Evolutionary conservation across 1,284 basidiomycete genomes (phyloP).

Genomic region (Puccinia brachypodii): DNA sequence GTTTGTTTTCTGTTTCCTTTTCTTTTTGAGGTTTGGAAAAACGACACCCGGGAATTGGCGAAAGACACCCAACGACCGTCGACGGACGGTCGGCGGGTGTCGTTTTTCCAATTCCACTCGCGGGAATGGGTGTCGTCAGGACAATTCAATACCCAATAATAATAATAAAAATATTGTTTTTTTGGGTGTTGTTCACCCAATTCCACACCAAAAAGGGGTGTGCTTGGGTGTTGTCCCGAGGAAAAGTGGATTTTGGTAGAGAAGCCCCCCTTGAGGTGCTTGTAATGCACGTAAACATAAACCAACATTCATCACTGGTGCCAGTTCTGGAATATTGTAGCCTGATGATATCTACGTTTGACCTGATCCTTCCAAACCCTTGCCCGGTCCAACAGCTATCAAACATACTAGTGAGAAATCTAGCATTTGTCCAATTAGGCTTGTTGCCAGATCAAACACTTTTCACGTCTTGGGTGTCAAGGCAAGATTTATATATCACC

Average conservation of each 20-base stretch:
- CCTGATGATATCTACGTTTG: conserved; percentile 50
- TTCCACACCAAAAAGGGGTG: no score
- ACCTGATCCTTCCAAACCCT: neutral
- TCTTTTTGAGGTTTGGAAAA: no score
- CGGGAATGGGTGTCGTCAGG: no score
- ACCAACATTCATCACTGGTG: conserved; percentile 52
- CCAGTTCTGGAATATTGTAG: conserved; percentile 51
- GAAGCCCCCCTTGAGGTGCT: conserved; percentile 53
- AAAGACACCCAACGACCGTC: no score
- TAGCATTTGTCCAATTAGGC: conserved; percentile 51
- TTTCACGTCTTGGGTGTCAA: conserved; percentile 51
- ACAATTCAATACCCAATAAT: no score
- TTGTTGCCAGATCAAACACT: conserved; percentile 52
- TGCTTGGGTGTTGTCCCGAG: no score
- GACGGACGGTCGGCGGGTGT: no score
- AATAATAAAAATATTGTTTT: no score
- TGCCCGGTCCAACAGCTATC: conserved; percentile 11
- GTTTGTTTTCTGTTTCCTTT: no score
- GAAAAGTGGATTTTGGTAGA: conserved; percentile 54
- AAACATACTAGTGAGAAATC: conserved; percentile 54
- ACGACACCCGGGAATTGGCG: no score
- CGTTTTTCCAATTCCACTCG: no score
- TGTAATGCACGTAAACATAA: conserved; percentile 53
- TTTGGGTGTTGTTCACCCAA: no score
- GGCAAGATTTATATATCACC: neutral